A percentile compares a stretch with the other conserved stretches of the same genome.
These are phyloP conservation scores for Pichia phayaonensis DNA, from an alignment of 805 yeast genomes.

Conservation along the genomic window DNA sequence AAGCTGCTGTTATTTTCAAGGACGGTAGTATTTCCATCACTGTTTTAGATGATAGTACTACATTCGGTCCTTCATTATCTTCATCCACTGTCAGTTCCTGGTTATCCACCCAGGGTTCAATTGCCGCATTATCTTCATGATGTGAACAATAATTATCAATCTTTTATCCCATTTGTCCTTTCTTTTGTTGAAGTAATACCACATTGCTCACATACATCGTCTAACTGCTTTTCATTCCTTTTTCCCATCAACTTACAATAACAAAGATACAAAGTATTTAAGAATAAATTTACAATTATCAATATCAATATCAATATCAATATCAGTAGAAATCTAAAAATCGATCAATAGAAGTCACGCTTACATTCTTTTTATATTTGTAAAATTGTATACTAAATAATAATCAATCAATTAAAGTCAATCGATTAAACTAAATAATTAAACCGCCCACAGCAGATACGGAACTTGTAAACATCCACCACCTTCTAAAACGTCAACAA, in stretches of 20 bases:
- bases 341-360: neutral
- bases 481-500: neutral
- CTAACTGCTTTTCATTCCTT: neutral
- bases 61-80: conserved; percentile 48
- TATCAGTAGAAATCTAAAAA: too few species aligned
- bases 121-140: conserved; percentile 22
- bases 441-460: too few species aligned
- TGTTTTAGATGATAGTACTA: conserved; percentile 44
- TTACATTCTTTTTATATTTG: neutral
- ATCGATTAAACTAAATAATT: neutral
- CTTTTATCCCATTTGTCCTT: neutral
- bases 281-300: neutral
- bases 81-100: conserved; percentile 51
- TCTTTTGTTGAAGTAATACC: neutral
- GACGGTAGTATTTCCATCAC: conserved; percentile 50
- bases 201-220: neutral
- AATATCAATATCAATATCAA: neutral
- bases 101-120: conserved; percentile 46
- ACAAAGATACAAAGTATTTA: neutral
- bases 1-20: conserved; percentile 85
- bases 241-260: neutral
- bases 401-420: neutral
- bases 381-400: neutral
- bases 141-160: neutral
- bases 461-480: too few species aligned